Percentiles rank a stretch among this genome's conserved stretches.
Conservation (phyloP, 2,329 filamentous ascomycete species). For the Sporothrix dimorphospora region DNA sequence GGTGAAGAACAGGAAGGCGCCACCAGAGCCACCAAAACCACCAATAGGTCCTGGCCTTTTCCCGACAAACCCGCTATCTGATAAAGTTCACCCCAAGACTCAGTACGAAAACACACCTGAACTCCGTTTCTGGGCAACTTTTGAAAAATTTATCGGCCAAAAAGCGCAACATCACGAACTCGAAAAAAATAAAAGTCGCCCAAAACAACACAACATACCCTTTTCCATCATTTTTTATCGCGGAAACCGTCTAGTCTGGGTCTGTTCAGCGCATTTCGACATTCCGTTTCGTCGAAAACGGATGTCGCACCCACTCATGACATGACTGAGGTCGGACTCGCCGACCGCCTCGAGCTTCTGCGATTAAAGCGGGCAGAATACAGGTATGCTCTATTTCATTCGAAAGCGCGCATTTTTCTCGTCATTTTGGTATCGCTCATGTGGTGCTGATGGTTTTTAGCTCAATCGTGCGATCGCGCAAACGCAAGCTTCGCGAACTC, state of each 20-base stretch:
- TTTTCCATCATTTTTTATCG: conserved; percentile 44
- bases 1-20: conserved; percentile 15
- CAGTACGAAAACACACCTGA: conserved; percentile 23
- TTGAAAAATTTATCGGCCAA: conserved; percentile 35
- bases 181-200: conserved; percentile 38
- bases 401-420: conserved; percentile 55
- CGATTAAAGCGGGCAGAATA: conserved; percentile 65
- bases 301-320: conserved; percentile 70
- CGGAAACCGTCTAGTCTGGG: conserved; percentile 40
- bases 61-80: conserved; percentile 33
- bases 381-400: conserved; percentile 54
- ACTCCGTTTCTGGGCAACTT: conserved; percentile 30
- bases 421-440: conserved; percentile 51
- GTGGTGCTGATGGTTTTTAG: conserved; percentile 54
- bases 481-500: conserved; percentile 87
- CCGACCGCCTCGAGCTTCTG: conserved; percentile 68
- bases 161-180: conserved; percentile 33
- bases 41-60: neutral
- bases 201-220: conserved; percentile 41
- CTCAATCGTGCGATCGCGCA: conserved; percentile 79
- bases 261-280: conserved; percentile 45
- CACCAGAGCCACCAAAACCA: neutral
- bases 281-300: conserved; percentile 67
- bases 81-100: conserved; percentile 35
- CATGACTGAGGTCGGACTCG: conserved; percentile 71